Conservation (phyloP, 768 basidiomycete species). For the Rubroboletus pulcherrimus region DNA sequence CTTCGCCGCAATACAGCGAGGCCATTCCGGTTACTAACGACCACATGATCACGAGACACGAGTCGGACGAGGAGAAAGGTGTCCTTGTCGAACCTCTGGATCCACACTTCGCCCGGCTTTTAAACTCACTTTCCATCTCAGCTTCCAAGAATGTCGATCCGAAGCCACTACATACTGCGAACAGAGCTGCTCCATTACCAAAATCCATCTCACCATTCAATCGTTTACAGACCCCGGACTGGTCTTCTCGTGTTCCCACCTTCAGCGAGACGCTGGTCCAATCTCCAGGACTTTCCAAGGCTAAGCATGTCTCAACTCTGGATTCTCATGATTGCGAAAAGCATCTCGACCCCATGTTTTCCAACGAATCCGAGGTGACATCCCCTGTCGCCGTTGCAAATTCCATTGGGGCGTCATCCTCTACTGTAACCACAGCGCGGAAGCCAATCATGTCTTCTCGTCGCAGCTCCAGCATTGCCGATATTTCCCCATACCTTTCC, state of each 20-base stretch:
- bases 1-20: conserved; percentile 55
- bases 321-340: conserved; percentile 7
- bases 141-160: conserved; percentile 32
- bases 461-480: conserved; percentile 49
- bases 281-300: conserved; percentile 6
- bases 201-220: conserved; percentile 7
- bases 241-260: conserved; percentile 31
- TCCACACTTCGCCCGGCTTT: conserved; percentile 67
- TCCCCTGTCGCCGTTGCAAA: not conserved
- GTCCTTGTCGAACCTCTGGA: conserved; percentile 42
- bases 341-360: not conserved
- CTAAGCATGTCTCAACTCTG: conserved; percentile 1
- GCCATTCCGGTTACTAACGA: conserved; percentile 27
- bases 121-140: conserved; percentile 61
- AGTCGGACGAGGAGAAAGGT: conserved; percentile 32
- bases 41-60: conserved; percentile 22
- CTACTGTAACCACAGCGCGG: conserved; percentile 14
- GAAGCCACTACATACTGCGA: conserved; percentile 4
- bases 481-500: conserved; percentile 67
- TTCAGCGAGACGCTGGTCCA: conserved; percentile 11
- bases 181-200: conserved; percentile 9
- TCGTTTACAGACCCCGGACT: conserved; percentile 27
- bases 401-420: conserved; percentile 8
- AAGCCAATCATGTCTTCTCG: conserved; percentile 27
- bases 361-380: not conserved